Evolutionary conservation across 2,329 filamentous ascomycete species (phyloP).

Genomic region (Aspergillus cejpii): DNA sequence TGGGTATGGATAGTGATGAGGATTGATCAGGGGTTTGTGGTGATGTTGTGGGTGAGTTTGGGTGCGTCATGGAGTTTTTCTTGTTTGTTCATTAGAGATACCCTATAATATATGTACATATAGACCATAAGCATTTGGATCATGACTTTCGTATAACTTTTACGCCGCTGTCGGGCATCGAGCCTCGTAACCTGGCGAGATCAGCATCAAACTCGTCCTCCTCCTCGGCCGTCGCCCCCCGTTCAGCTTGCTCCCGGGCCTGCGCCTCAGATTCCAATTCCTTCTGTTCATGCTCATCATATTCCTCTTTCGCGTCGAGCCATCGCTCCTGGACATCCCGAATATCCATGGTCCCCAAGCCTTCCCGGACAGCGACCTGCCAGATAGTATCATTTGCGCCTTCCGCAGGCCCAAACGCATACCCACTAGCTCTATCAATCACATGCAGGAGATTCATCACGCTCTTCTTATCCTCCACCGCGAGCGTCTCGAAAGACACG

Average conservation of each 20-base stretch:
- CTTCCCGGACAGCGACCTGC: constrained; percentile 83
- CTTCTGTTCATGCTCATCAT: constrained; percentile 70
- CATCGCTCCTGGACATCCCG: constrained; percentile 92
- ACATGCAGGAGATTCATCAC: constrained; percentile 89
- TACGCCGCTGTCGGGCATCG: constrained; percentile 57
- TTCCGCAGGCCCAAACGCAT: constrained; percentile 84
- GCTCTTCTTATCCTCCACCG: constrained; percentile 92
- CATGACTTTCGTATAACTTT: constrained; percentile 59
- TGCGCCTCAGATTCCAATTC: constrained; percentile 69
- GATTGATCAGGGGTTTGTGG: constrained; percentile 6
- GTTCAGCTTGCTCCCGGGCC: constrained; percentile 37
- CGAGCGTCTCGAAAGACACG: constrained; percentile 85
- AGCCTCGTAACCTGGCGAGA: constrained; percentile 26
- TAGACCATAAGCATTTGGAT: constrained; percentile 29
- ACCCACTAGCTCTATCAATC: constrained; percentile 86
- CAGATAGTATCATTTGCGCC: constrained; percentile 95
- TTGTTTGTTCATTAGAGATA: constrained; percentile 20
- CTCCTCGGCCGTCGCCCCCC: constrained; percentile 20
- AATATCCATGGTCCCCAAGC: constrained; percentile 65
- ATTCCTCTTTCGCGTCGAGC: constrained; percentile 83
- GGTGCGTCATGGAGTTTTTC: too few relatives aligned
- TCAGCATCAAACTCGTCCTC: constrained; percentile 18
- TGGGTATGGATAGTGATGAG: constrained; percentile 43
- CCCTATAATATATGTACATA: constrained; percentile 25
- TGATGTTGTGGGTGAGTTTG: too few relatives aligned